Conservation (phyloP, 306 rosid species). For the Quercus aquifolioides region DNA sequence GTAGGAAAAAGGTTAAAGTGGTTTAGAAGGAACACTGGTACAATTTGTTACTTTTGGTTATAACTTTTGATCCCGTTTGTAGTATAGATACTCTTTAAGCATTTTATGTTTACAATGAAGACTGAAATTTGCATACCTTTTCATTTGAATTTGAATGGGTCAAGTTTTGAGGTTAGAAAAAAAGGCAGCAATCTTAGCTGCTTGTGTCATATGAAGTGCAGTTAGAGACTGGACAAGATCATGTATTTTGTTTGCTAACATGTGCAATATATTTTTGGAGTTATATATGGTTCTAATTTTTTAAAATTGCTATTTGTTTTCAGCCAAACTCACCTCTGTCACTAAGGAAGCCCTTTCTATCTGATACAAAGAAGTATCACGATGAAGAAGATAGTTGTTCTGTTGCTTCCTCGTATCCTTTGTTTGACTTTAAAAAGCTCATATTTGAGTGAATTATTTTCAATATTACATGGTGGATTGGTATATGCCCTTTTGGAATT, state of each 20-base stretch:
- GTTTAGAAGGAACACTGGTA: slow-evolving; percentile 3
- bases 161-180: background rate
- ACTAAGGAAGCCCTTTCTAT: slow-evolving; percentile 41
- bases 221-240: background rate
- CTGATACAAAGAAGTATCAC: slow-evolving; percentile 56
- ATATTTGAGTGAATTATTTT: slow-evolving; percentile 5
- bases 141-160: background rate
- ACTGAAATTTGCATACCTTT: background rate
- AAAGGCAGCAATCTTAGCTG: background rate
- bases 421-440: slow-evolving; percentile 16
- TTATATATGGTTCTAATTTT: slow-evolving; percentile 1
- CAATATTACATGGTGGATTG: background rate
- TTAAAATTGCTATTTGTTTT: slow-evolving; percentile 6
- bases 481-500: slow-evolving; percentile 3
- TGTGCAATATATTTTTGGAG: background rate
- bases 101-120: background rate
- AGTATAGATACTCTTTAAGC: background rate
- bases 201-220: background rate
- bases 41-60: background rate
- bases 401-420: slow-evolving; percentile 90
- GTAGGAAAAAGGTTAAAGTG: slow-evolving; percentile 4
- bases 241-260: background rate
- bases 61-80: background rate
- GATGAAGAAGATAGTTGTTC: slow-evolving; percentile 90
- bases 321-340: slow-evolving; percentile 78